Percentiles rank a stretch among this genome's conserved stretches.
phyloP scores from a whole-genome alignment of 2,329 filamentous ascomycete genomes.

The Beauveria asiatica region DNA sequence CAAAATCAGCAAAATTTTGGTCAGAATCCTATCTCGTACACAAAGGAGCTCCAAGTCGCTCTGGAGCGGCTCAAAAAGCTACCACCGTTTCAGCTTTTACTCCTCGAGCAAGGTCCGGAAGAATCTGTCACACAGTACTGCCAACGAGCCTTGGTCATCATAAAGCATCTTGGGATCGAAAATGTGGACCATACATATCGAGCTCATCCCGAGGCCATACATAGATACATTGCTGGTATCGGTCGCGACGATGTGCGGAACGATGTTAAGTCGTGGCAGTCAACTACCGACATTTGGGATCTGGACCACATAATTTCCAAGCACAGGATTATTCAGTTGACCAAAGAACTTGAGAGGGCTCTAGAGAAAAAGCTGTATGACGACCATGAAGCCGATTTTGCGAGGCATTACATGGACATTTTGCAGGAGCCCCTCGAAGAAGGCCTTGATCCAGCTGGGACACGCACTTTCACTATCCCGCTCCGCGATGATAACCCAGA shows the following conservation, averaged over 20 bases:
- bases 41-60: constrained; percentile 42
- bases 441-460: constrained; percentile 3
- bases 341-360: constrained; percentile 45
- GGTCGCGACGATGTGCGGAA: constrained; percentile 35
- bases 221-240: constrained; percentile 47
- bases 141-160: constrained; percentile 27
- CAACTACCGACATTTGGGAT: constrained; percentile 13
- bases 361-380: constrained; percentile 40
- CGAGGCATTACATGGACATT: constrained; percentile 42
- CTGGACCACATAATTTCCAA: constrained; percentile 36
- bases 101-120: constrained; percentile 43
- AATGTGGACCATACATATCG: constrained; percentile 18
- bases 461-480: constrained; percentile 26
- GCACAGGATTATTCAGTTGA: constrained; percentile 50
- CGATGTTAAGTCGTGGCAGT: constrained; percentile 23
- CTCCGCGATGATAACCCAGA: constrained; percentile 20
- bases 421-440: constrained; percentile 32
- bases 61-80: constrained; percentile 43
- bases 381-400: constrained; percentile 23
- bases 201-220: constrained; percentile 20
- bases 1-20: constrained; percentile 32
- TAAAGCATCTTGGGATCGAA: constrained; percentile 28
- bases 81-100: constrained; percentile 43
- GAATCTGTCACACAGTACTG: constrained; percentile 45
- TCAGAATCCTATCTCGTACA: constrained; percentile 39